Conservation (phyloP, 1,284 basidiomycete species). For the Grifola frondosa region DNA sequence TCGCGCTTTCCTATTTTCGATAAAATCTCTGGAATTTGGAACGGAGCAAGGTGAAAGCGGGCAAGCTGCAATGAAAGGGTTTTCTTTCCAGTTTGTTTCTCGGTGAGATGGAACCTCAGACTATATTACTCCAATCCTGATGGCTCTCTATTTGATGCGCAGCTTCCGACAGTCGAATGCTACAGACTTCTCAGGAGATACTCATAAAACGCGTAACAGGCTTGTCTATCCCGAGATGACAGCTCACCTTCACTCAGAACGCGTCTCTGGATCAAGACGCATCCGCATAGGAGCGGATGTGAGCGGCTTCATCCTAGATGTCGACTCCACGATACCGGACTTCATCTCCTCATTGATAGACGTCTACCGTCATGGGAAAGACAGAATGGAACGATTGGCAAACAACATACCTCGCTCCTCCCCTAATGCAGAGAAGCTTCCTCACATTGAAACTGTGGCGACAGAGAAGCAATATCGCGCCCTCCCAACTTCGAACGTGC, state of each 20-base stretch:
- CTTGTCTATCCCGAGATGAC: constrained; percentile 81
- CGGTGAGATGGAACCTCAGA: constrained; percentile 44
- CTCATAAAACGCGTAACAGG: constrained; percentile 71
- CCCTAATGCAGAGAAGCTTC: constrained; percentile 27
- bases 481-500: constrained; percentile 60
- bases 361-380: constrained; percentile 82
- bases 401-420: constrained; percentile 48
- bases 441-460: constrained; percentile 13
- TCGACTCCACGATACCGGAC: constrained; percentile 81
- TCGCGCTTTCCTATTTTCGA: constrained; percentile 82
- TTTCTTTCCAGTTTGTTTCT: constrained; percentile 84
- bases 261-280: constrained; percentile 48
- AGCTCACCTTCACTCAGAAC: constrained; percentile 68
- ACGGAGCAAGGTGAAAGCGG: constrained; percentile 79
- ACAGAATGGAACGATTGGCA: constrained; percentile 66
- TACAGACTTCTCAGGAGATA: constrained; percentile 71
- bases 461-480: constrained; percentile 35
- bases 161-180: constrained; percentile 77
- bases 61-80: constrained; percentile 65
- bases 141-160: constrained; percentile 8
- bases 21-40: constrained; percentile 71
- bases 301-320: constrained; percentile 82
- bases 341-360: constrained; percentile 81
- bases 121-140: background rate
- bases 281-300: constrained; percentile 73